Conservation (phyloP, 345 rosid species). For the Murraya koenigii region DNA sequence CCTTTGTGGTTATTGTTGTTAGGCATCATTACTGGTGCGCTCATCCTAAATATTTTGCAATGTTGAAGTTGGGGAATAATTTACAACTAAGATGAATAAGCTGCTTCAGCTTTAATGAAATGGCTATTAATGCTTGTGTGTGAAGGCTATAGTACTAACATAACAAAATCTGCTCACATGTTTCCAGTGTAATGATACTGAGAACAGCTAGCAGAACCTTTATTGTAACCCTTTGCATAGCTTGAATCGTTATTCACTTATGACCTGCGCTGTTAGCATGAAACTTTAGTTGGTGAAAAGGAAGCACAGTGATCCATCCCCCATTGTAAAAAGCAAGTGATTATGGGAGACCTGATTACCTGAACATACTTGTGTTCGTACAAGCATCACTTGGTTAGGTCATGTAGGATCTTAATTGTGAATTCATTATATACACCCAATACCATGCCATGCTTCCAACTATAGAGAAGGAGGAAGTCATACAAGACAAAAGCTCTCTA, state of each 20-base stretch:
- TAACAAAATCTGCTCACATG: conserved; percentile 11
- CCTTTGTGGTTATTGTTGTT: not conserved
- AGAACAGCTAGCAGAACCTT: conserved; percentile 36
- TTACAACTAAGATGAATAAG: not conserved
- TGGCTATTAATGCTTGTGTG: conserved; percentile 3
- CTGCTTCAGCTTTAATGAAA: not conserved
- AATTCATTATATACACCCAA: not conserved
- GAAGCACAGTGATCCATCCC: conserved; percentile 3
- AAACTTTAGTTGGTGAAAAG: conserved; percentile 7
- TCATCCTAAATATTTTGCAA: not conserved
- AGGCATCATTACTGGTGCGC: not conserved
- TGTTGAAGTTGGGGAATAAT: not conserved
- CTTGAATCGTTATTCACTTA: not conserved
- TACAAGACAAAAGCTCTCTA: not conserved
- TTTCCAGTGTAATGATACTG: conserved; percentile 13
- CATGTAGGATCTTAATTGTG: not conserved
- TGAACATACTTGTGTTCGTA: not conserved
- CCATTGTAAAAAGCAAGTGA: not conserved
- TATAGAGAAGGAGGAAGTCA: not conserved
- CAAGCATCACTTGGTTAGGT: not conserved
- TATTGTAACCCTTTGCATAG: conserved; percentile 7
- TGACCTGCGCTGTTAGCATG: not conserved
- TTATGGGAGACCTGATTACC: conserved; percentile 8
- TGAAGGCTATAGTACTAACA: conserved; percentile 8
- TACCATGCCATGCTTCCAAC: not conserved